Conservation (phyloP, 176 grass and related monocot genomes). For the Stipa capillata region DNA sequence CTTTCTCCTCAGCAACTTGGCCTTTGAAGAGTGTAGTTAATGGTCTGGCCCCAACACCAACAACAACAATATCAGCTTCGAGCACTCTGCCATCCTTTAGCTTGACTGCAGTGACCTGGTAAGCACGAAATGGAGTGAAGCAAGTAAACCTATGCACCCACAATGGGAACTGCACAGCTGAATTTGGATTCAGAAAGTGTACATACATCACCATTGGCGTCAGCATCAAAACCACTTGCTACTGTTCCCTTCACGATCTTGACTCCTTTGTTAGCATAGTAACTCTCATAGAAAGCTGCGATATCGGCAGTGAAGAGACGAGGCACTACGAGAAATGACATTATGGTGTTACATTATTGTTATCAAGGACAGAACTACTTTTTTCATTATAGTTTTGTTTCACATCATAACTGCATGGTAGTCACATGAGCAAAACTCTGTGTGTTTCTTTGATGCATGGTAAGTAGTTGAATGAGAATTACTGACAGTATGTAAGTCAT, state of each 20-base stretch:
- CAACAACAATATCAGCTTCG: slow-evolving; percentile 82
- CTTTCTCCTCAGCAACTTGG: slow-evolving; percentile 83
- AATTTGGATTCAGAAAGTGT: background rate
- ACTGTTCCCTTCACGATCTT: slow-evolving; percentile 81
- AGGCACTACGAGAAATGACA: slow-evolving; percentile 67
- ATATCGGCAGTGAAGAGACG: slow-evolving; percentile 79
- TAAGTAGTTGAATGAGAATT: background rate
- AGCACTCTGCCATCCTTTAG: slow-evolving; percentile 78
- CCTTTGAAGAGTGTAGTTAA: slow-evolving; percentile 81
- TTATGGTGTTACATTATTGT: background rate
- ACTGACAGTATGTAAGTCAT: background rate
- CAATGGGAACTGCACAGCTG: background rate
- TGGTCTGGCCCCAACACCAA: slow-evolving; percentile 83
- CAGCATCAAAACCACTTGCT: slow-evolving; percentile 77
- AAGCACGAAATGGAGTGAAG: slow-evolving; percentile 10
- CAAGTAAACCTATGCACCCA: background rate
- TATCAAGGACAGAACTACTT: background rate
- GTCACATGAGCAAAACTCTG: background rate
- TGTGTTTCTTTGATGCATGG: background rate
- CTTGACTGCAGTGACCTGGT: slow-evolving; percentile 75
- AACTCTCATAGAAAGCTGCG: slow-evolving; percentile 89
- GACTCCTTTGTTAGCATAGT: slow-evolving; percentile 91
- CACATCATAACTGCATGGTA: background rate
- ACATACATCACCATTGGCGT: slow-evolving; percentile 82
- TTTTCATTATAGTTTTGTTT: background rate